Conservation (phyloP, 805 yeast species). For the Isabelozyma gotoi region DNA sequence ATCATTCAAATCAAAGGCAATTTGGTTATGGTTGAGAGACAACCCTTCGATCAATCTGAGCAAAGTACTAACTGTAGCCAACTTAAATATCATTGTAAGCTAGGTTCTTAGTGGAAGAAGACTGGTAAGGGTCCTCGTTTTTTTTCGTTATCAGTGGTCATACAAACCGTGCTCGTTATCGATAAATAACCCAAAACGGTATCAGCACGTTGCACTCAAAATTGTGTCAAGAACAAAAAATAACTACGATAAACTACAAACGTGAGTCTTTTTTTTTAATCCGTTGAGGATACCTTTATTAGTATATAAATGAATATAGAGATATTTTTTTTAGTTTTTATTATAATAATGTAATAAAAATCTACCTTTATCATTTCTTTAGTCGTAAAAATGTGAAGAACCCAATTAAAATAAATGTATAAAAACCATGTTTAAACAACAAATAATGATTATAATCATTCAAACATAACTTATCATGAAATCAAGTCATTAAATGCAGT, state of each 20-base stretch:
- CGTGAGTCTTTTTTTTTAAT: slow-evolving; percentile 13
- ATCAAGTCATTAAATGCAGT: slow-evolving; percentile 42
- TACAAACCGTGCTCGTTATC: no score
- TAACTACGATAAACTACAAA: not conserved
- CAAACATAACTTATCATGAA: slow-evolving; percentile 12
- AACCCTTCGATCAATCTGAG: not conserved
- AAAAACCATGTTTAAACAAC: slow-evolving; percentile 10
- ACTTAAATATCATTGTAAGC: not conserved
- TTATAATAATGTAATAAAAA: slow-evolving; percentile 3
- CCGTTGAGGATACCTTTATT: slow-evolving; percentile 44
- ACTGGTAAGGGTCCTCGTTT: not conserved
- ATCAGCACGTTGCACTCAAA: not conserved
- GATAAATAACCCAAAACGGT: not conserved
- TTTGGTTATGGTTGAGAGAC: not conserved
- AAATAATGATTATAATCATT: slow-evolving; percentile 6
- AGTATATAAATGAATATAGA: slow-evolving; percentile 16
- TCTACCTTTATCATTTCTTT: slow-evolving; percentile 24
- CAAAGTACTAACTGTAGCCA: not conserved
- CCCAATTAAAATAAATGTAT: slow-evolving; percentile 13
- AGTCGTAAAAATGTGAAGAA: slow-evolving; percentile 17
- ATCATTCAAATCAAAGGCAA: slow-evolving; percentile 38
- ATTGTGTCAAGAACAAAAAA: not conserved
- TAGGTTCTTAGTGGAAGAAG: not conserved
- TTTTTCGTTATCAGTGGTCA: no score
- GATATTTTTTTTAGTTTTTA: not conserved